Conservation (phyloP, 75 land plant species). For the Ceratopteris richardii region DNA sequence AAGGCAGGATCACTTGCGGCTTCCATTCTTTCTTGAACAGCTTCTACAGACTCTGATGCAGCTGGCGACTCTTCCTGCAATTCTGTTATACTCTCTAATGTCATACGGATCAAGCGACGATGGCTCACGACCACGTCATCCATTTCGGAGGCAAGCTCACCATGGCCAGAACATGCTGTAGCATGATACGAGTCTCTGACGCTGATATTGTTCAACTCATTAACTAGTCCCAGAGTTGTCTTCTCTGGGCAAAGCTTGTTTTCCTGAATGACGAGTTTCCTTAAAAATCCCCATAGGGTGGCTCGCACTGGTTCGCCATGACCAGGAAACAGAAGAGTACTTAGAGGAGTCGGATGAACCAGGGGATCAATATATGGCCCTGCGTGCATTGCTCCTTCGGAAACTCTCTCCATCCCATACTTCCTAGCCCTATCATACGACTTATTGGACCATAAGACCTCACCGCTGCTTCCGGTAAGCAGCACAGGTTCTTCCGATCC, state of each 20-base stretch:
- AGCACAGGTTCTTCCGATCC: neutral
- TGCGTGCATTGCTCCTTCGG: neutral
- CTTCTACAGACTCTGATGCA: neutral
- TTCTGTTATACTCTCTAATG: neutral
- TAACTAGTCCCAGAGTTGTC: neutral
- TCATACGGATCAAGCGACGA: neutral
- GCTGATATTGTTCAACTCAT: neutral
- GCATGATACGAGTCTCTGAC: too few relatives aligned
- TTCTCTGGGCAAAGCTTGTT: neutral
- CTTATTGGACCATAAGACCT: neutral
- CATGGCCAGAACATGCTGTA: neutral
- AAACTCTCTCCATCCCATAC: neutral
- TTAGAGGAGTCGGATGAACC: conserved; percentile 1
- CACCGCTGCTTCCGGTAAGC: neutral
- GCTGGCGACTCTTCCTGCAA: too few relatives aligned
- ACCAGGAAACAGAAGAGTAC: neutral
- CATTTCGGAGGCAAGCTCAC: neutral
- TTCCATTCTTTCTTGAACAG: too few relatives aligned
- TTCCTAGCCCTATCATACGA: neutral
- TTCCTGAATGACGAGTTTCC: neutral
- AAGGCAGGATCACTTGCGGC: neutral
- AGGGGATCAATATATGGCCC: conserved; percentile 7
- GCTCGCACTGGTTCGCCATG: neutral
- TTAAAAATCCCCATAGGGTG: conserved; percentile 3
- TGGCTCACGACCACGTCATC: too few relatives aligned